Percentiles rank a stretch among this genome's conserved stretches.
phyloP scores from a whole-genome alignment of 495 filamentous ascomycete species.

The Hyphodiscus hymeniophilus region DNA sequence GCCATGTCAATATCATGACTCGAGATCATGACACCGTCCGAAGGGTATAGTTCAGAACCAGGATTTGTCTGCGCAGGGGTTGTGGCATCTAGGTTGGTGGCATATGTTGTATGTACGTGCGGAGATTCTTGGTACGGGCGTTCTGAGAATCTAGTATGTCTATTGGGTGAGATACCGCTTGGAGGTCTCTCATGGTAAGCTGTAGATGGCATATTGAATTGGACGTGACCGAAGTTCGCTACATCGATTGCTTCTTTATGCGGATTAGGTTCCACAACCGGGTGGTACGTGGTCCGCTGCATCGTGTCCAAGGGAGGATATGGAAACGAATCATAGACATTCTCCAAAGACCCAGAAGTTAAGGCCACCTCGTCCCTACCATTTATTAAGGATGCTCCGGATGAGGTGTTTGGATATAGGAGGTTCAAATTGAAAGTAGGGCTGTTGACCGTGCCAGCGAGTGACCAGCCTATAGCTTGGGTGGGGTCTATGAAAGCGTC shows the following conservation, averaged over 20 bases:
- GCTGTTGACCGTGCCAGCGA: slow-evolving; percentile 77
- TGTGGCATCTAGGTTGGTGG: slow-evolving; percentile 24
- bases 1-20: slow-evolving; percentile 63
- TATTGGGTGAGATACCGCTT: too few relatives aligned
- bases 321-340: slow-evolving; percentile 18
- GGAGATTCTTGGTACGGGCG: slow-evolving; percentile 19
- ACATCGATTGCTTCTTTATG: slow-evolving; percentile 21
- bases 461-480: slow-evolving; percentile 54
- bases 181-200: too few relatives aligned
- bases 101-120: slow-evolving; percentile 22
- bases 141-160: too few relatives aligned
- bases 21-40: slow-evolving; percentile 57
- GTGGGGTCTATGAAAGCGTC: slow-evolving; percentile 27
- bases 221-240: too few relatives aligned
- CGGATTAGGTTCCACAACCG: slow-evolving; percentile 32
- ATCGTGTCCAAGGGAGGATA: slow-evolving; percentile 21
- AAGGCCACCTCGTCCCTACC: too few relatives aligned
- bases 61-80: slow-evolving; percentile 22
- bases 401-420: slow-evolving; percentile 55
- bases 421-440: slow-evolving; percentile 70
- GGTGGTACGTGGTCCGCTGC: slow-evolving; percentile 36
- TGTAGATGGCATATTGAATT: too few relatives aligned
- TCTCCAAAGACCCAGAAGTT: slow-evolving; percentile 15
- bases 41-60: slow-evolving; percentile 21
- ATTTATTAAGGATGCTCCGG: too few relatives aligned